These are phyloP conservation scores for Scleromitrula shiraiana DNA, from an alignment of 2,329 filamentous ascomycete genomes.

Conservation along the genomic window DNA sequence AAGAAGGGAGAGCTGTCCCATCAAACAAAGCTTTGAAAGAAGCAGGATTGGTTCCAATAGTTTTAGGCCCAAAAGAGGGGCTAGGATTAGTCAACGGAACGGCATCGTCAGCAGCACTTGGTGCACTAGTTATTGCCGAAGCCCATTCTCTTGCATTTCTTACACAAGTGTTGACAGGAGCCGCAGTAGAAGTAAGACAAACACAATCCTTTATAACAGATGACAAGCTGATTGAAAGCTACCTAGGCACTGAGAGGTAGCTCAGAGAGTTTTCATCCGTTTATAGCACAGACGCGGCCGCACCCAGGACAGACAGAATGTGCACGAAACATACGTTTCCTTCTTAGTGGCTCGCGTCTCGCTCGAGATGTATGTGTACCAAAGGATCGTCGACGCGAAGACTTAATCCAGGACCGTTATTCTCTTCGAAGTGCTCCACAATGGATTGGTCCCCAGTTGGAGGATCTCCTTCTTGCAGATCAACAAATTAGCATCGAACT, in stretches of 20 bases:
- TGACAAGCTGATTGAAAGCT: too few relatives aligned
- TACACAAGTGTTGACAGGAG: conserved; percentile 50
- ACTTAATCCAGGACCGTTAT: conserved; percentile 65
- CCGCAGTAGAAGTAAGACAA: conserved; percentile 56
- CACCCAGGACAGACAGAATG: conserved; percentile 47
- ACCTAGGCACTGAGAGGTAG: conserved; percentile 48
- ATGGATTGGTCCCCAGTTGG: conserved; percentile 59
- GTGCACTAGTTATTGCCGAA: conserved; percentile 41
- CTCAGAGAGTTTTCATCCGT: conserved; percentile 48
- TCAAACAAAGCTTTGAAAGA: background rate
- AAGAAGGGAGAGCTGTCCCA: too few relatives aligned
- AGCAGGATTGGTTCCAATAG: conserved; percentile 22
- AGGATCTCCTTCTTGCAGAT: conserved; percentile 51
- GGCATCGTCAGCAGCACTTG: conserved; percentile 36
- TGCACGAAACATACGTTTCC: conserved; percentile 44
- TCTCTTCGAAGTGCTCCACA: conserved; percentile 52
- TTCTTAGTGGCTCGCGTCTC: conserved; percentile 42
- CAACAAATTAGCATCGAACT: conserved; percentile 51
- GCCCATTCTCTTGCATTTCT: conserved; percentile 44
- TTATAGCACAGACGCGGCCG: conserved; percentile 49
- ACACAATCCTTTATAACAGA: too few relatives aligned
- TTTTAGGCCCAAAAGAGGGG: conserved; percentile 41
- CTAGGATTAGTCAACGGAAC: conserved; percentile 46
- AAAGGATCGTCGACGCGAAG: conserved; percentile 18
- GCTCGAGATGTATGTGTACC: background rate